Percentiles rank a stretch among this genome's conserved stretches.
These are phyloP conservation scores for Coemansia sp. DNA, from an alignment of 192 early-diverging fungal species.

Conservation along the genomic window DNA sequence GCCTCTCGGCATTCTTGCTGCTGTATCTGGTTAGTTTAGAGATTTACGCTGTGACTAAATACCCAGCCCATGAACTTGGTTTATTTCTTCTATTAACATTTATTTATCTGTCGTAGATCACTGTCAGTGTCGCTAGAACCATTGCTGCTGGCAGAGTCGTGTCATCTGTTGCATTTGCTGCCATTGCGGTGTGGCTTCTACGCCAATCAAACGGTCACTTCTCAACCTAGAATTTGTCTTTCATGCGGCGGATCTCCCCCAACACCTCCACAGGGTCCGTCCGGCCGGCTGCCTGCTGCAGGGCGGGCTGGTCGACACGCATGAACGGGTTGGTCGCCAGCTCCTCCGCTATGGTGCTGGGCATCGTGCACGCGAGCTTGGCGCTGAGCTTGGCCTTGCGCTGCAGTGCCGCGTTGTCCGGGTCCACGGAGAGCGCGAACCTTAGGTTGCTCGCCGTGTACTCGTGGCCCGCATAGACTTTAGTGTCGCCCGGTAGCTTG, in stretches of 20 bases:
- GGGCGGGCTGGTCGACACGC: constrained; percentile 65
- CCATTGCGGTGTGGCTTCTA: too few species aligned
- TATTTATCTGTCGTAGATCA: too few species aligned
- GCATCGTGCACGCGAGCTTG: constrained; percentile 62
- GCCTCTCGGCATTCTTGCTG: not conserved
- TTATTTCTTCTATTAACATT: too few species aligned
- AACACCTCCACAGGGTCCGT: constrained; percentile 75
- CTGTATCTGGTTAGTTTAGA: too few species aligned
- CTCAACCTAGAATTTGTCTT: constrained; percentile 62
- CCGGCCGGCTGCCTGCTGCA: constrained; percentile 60
- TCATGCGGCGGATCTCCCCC: constrained; percentile 73
- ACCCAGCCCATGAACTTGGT: too few species aligned
- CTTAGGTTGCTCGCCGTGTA: constrained; percentile 75
- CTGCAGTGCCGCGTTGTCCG: constrained; percentile 66
- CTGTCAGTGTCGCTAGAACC: too few species aligned
- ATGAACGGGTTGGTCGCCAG: constrained; percentile 86
- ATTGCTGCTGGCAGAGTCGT: too few species aligned
- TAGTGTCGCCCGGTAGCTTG: constrained; percentile 72
- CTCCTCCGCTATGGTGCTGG: constrained; percentile 90
- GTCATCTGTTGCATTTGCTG: too few species aligned
- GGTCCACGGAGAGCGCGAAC: constrained; percentile 82
- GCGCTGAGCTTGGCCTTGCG: constrained; percentile 67
- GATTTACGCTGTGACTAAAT: too few species aligned
- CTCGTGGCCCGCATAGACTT: constrained; percentile 93
- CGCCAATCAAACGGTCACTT: too few species aligned